Percentiles rank a stretch among this genome's conserved stretches.
phyloP scores from a whole-genome alignment of 2,329 filamentous ascomycete genomes.

The Fusarium metavorans region DNA sequence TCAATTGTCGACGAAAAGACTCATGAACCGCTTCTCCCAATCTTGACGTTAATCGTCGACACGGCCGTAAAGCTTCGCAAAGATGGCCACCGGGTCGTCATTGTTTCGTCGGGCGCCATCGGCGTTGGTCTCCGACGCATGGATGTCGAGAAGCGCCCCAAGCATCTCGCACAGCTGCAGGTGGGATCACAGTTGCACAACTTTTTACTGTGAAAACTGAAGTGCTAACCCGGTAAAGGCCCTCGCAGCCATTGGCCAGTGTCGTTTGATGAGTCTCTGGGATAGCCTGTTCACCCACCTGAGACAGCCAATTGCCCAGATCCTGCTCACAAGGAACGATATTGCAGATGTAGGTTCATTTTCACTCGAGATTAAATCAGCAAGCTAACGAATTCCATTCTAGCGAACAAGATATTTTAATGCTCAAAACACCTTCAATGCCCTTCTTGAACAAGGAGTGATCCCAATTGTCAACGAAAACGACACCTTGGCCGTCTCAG shows the following conservation, averaged over 20 bases:
- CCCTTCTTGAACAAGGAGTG: slow-evolving; percentile 92
- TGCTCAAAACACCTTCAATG: slow-evolving; percentile 93
- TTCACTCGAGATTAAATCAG: not conserved
- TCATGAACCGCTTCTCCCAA: slow-evolving; percentile 92
- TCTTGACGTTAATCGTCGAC: slow-evolving; percentile 91
- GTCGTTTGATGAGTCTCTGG: slow-evolving; percentile 94
- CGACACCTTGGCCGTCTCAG: slow-evolving; percentile 93
- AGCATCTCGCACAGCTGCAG: slow-evolving; percentile 90
- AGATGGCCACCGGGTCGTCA: slow-evolving; percentile 93
- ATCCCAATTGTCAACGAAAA: slow-evolving; percentile 99
- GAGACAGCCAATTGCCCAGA: slow-evolving; percentile 91
- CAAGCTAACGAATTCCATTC: slow-evolving; percentile 48
- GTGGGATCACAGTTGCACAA: slow-evolving; percentile 52
- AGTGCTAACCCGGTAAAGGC: slow-evolving; percentile 63
- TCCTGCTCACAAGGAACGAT: slow-evolving; percentile 93
- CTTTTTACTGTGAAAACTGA: slow-evolving; percentile 1
- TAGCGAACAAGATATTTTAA: slow-evolving; percentile 93
- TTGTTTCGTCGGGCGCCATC: slow-evolving; percentile 97
- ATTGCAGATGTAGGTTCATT: slow-evolving; percentile 81
- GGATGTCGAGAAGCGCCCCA: slow-evolving; percentile 88
- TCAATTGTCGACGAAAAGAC: slow-evolving; percentile 98
- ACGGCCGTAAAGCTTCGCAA: slow-evolving; percentile 88
- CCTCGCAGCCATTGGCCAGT: slow-evolving; percentile 95
- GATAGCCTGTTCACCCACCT: slow-evolving; percentile 91
- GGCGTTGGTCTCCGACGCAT: slow-evolving; percentile 92